Conservation (phyloP, 306 rosid genomes). For the Prunus dulcis region DNA sequence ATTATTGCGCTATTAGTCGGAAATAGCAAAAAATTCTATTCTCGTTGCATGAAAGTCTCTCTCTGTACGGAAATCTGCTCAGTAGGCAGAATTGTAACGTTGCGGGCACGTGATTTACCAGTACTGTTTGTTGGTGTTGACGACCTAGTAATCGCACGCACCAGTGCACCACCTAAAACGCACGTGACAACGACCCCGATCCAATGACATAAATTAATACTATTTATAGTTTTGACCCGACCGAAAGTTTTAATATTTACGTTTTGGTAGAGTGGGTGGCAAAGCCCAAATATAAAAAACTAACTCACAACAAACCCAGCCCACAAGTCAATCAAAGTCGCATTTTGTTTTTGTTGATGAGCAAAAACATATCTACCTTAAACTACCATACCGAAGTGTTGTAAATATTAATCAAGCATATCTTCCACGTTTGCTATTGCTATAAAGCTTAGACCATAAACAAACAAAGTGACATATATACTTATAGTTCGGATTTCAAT, state of each 20-base stretch:
- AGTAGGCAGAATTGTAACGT: conserved; percentile 15
- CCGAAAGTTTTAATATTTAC: background rate
- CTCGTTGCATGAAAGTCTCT: accelerated
- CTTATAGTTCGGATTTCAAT: too few species aligned
- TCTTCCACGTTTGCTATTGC: too few species aligned
- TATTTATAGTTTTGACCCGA: background rate
- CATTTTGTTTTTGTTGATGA: too few species aligned
- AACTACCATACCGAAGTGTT: too few species aligned
- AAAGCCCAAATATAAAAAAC: too few species aligned
- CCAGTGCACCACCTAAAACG: background rate
- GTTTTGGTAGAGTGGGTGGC: too few species aligned
- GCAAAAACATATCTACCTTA: too few species aligned
- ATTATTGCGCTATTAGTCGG: background rate
- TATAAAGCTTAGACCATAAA: too few species aligned
- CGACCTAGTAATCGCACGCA: background rate
- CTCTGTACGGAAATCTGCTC: accelerated
- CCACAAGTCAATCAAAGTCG: too few species aligned
- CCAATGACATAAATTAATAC: background rate
- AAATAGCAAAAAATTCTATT: background rate
- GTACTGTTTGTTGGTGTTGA: background rate
- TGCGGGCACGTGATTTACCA: conserved; percentile 39
- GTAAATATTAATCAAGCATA: too few species aligned
- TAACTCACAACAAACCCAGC: too few species aligned
- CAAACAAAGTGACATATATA: too few species aligned
- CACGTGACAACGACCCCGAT: conserved; percentile 12